Evolutionary conservation across 2,329 filamentous ascomycete genomes (phyloP).

Genomic region (Colletotrichum brevisporum): DNA sequence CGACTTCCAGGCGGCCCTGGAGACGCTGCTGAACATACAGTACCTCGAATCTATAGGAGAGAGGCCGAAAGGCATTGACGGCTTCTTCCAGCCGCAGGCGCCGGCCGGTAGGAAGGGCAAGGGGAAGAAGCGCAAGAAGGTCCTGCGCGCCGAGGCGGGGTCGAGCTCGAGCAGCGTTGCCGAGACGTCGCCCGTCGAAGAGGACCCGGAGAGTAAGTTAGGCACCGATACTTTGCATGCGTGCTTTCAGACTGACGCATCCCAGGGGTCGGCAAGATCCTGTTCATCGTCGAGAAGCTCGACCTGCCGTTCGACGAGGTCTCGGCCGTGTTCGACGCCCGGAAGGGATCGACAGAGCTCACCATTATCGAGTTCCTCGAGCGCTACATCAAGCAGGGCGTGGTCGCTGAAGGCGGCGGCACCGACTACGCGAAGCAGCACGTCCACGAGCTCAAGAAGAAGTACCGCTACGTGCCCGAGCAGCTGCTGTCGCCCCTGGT

Average conservation of each 20-base stretch:
- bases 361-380: constrained; percentile 60
- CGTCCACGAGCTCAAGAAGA: constrained; percentile 52
- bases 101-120: constrained; percentile 49
- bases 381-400: constrained; percentile 56
- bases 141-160: constrained; percentile 17
- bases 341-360: constrained; percentile 54
- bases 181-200: constrained; percentile 20
- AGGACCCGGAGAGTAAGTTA: constrained; percentile 32
- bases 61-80: constrained; percentile 83
- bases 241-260: background rate
- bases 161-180: constrained; percentile 38
- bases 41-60: constrained; percentile 79
- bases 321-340: constrained; percentile 55
- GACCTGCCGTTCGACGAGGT: constrained; percentile 58
- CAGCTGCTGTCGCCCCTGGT: constrained; percentile 60
- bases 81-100: constrained; percentile 75
- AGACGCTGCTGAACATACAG: constrained; percentile 84
- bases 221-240: no score
- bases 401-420: constrained; percentile 41
- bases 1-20: constrained; percentile 79
- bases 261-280: constrained; percentile 56
- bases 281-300: constrained; percentile 60
- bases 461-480: constrained; percentile 58
- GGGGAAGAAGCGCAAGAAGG: constrained; percentile 51
- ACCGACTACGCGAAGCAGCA: constrained; percentile 49